phyloP scores from a whole-genome alignment of 1,284 basidiomycete species.

The Apiotrichum akiyoshidainum region DNA sequence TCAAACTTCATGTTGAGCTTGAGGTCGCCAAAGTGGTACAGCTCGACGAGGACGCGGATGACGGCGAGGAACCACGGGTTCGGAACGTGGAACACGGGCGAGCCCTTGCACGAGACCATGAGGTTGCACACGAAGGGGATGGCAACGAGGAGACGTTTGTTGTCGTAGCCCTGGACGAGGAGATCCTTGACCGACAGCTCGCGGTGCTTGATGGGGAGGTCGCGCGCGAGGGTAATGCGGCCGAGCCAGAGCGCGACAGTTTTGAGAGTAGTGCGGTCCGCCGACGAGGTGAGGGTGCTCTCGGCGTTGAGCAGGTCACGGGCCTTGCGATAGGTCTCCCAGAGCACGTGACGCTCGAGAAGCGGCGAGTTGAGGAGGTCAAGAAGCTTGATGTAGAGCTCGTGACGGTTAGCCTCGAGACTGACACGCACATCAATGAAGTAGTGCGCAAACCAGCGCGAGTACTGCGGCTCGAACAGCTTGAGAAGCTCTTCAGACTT shows the following conservation, averaged over 20 bases:
- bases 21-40: constrained; percentile 94
- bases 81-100: constrained; percentile 87
- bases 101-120: constrained; percentile 82
- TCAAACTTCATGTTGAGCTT: constrained; percentile 98
- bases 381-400: constrained; percentile 88
- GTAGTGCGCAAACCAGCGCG: constrained; percentile 97
- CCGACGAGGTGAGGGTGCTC: constrained; percentile 75
- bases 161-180: constrained; percentile 91
- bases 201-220: constrained; percentile 88
- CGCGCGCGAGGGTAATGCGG: constrained; percentile 83
- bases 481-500: constrained; percentile 81
- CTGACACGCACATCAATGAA: constrained; percentile 93
- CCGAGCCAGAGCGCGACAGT: constrained; percentile 96
- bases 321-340: constrained; percentile 90
- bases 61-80: constrained; percentile 99
- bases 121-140: constrained; percentile 99
- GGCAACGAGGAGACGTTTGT: constrained; percentile 83
- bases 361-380: constrained; percentile 69
- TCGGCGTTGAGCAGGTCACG: constrained; percentile 85
- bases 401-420: constrained; percentile 96
- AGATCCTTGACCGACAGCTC: constrained; percentile 96
- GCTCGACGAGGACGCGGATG: constrained; percentile 82
- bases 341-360: constrained; percentile 74
- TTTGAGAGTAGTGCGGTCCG: constrained; percentile 85
- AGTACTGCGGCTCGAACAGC: constrained; percentile 73